phyloP scores from a whole-genome alignment of 2,329 filamentous ascomycete genomes.

The Hymenoscyphus infarciens region DNA sequence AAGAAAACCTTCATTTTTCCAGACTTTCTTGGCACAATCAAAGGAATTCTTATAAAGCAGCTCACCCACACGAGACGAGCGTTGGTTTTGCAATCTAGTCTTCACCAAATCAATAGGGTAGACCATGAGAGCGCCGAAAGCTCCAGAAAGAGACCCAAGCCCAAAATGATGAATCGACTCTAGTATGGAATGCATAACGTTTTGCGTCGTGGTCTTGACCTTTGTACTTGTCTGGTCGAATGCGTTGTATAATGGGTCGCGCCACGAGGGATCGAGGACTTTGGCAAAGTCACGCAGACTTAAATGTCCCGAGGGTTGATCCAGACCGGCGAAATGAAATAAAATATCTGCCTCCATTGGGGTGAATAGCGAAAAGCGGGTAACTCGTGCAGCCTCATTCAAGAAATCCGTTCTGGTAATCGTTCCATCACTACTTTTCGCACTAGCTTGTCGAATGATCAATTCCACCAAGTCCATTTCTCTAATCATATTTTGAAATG shows the following conservation, averaged over 20 bases:
- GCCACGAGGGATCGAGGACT: slow-evolving; percentile 92
- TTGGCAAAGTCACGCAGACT: slow-evolving; percentile 84
- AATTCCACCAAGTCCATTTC: slow-evolving; percentile 98
- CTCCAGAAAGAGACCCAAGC: slow-evolving; percentile 85
- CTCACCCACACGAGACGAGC: slow-evolving; percentile 76
- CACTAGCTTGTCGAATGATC: slow-evolving; percentile 82
- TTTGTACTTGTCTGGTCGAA: slow-evolving; percentile 43
- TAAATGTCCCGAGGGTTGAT: slow-evolving; percentile 82
- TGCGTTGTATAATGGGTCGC: slow-evolving; percentile 46
- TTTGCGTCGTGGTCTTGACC: slow-evolving; percentile 52
- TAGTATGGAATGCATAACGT: slow-evolving; percentile 59
- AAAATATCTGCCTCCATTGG: slow-evolving; percentile 98
- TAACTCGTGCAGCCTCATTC: slow-evolving; percentile 86
- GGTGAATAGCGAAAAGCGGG: slow-evolving; percentile 92
- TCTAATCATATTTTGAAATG: slow-evolving; percentile 96
- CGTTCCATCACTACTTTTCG: slow-evolving; percentile 81
- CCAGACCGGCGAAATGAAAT: slow-evolving; percentile 94
- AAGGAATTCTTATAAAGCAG: slow-evolving; percentile 94
- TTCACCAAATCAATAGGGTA: slow-evolving; percentile 99
- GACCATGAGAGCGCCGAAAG: slow-evolving; percentile 98
- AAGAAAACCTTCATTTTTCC: slow-evolving; percentile 84
- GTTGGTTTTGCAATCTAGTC: slow-evolving; percentile 97
- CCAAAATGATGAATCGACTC: slow-evolving; percentile 88
- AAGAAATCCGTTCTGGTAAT: slow-evolving; percentile 93
- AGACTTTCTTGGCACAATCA: slow-evolving; percentile 90